Conservation (phyloP, 1,139 yeast species). For the Citeromyces hawaiiensis region DNA sequence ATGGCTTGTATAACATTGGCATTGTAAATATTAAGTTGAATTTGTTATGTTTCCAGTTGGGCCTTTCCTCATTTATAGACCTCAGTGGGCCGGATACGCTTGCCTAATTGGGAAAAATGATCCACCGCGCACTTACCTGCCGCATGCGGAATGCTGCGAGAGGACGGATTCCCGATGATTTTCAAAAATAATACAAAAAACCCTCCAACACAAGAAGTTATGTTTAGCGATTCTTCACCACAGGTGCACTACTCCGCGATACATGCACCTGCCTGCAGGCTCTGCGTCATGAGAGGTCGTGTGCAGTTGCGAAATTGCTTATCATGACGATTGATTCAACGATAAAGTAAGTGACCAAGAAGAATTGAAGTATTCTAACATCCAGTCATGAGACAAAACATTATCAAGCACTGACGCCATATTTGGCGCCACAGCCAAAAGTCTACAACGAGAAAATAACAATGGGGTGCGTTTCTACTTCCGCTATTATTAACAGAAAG, state of each 20-base stretch:
- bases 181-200: no score
- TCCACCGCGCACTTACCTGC: neutral
- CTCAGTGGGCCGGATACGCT: neutral
- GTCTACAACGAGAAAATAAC: slow-evolving; percentile 18
- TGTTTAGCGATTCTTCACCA: no score
- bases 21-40: slow-evolving; percentile 18
- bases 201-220: no score
- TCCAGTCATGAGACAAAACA: neutral
- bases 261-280: neutral
- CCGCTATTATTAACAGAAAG: slow-evolving; percentile 16
- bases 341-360: neutral
- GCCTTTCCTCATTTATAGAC: neutral
- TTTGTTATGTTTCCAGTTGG: neutral
- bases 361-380: neutral
- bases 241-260: neutral
- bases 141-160: neutral
- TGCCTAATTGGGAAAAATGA: neutral
- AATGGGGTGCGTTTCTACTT: slow-evolving; percentile 15
- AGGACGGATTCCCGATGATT: neutral
- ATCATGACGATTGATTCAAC: slow-evolving; percentile 1
- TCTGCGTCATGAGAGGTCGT: neutral
- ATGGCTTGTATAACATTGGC: slow-evolving; percentile 48
- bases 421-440: slow-evolving; percentile 5
- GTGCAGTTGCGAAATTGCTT: neutral
- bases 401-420: neutral